These are phyloP conservation scores for Metschnikowia henanensis DNA, from an alignment of 805 yeast genomes.

Conservation along the genomic window DNA sequence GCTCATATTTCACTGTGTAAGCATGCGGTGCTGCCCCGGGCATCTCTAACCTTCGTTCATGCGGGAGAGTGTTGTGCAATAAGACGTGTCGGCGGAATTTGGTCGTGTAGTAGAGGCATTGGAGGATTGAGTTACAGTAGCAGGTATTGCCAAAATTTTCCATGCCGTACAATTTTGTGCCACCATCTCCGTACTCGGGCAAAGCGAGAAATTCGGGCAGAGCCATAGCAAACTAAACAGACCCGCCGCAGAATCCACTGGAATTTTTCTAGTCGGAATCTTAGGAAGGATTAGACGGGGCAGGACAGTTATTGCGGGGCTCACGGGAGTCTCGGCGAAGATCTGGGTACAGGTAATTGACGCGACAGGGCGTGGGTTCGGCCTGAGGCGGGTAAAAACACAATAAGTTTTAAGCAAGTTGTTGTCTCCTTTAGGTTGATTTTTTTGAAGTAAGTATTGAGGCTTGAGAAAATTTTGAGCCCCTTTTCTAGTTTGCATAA, in stretches of 20 bases:
- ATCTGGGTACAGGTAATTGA: too few relatives aligned
- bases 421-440: too few relatives aligned
- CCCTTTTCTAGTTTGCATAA: too few relatives aligned
- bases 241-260: too few relatives aligned
- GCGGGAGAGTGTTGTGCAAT: conserved; percentile 30
- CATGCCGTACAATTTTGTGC: conserved; percentile 71
- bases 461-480: too few relatives aligned
- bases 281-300: conserved; percentile 10
- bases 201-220: neutral
- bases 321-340: too few relatives aligned
- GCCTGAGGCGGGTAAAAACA: too few relatives aligned
- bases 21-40: conserved; percentile 35
- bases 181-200: conserved; percentile 55
- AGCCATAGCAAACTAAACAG: neutral
- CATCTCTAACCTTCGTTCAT: conserved; percentile 30
- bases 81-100: conserved; percentile 58
- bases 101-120: conserved; percentile 76
- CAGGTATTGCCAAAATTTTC: conserved; percentile 92
- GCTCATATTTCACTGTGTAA: conserved; percentile 42
- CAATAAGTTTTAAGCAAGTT: too few relatives aligned
- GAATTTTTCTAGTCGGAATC: too few relatives aligned
- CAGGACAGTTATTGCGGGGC: too few relatives aligned
- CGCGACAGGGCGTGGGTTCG: too few relatives aligned
- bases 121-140: conserved; percentile 90
- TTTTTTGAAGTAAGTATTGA: too few relatives aligned